Conservation (phyloP, 805 yeast genomes). For the Nakazawaea holstii region DNA sequence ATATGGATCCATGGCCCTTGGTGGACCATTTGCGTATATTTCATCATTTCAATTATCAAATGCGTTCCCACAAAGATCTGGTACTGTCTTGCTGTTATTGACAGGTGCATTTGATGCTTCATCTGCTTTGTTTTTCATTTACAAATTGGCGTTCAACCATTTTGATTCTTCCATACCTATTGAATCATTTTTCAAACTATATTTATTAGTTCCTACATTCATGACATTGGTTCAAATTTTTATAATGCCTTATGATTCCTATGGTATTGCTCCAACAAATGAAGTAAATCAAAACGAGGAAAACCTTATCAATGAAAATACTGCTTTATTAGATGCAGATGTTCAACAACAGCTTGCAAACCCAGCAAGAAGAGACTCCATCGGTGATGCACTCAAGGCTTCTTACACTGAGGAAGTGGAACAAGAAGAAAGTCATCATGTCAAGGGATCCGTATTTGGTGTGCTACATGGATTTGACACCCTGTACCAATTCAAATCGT, state of each 20-base stretch:
- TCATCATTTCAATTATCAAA: slow-evolving; percentile 54
- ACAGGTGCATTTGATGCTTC: slow-evolving; percentile 60
- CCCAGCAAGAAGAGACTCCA: slow-evolving; percentile 40
- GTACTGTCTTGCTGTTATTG: slow-evolving; percentile 45
- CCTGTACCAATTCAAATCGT: slow-evolving; percentile 41
- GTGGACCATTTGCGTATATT: slow-evolving; percentile 53
- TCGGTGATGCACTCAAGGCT: slow-evolving; percentile 52
- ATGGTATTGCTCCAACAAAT: slow-evolving; percentile 32
- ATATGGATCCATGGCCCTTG: slow-evolving; percentile 47
- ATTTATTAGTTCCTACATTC: slow-evolving; percentile 43
- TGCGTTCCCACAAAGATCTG: slow-evolving; percentile 49
- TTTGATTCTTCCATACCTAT: slow-evolving; percentile 31
- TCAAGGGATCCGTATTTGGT: slow-evolving; percentile 42
- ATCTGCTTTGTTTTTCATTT: slow-evolving; percentile 47
- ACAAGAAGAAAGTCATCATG: slow-evolving; percentile 24
- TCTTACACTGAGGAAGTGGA: slow-evolving; percentile 49
- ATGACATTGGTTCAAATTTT: slow-evolving; percentile 39
- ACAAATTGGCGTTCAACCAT: slow-evolving; percentile 32
- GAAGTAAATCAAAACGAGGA: slow-evolving; percentile 2
- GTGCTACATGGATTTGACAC: slow-evolving; percentile 49
- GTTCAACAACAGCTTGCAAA: slow-evolving; percentile 17
- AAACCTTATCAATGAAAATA: slow-evolving; percentile 11
- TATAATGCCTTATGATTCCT: slow-evolving; percentile 46
- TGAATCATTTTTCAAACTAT: slow-evolving; percentile 39
- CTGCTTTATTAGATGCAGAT: slow-evolving; percentile 17